Percentiles rank a stretch among this genome's conserved stretches.
phyloP scores from a whole-genome alignment of 495 filamentous ascomycete species.

The Xylaria scruposa region DNA sequence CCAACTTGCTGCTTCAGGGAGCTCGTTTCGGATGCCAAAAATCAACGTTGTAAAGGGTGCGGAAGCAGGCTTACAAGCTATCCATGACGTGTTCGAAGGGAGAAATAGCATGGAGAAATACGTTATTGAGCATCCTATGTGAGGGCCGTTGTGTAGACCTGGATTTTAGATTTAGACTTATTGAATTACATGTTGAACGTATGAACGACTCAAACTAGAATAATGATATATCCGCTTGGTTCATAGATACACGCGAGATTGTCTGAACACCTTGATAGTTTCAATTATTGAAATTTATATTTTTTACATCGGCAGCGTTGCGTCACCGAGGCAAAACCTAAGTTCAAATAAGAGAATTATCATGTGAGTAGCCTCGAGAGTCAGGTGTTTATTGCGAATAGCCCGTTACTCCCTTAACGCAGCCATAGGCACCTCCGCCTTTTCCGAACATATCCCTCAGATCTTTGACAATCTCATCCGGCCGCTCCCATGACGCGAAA shows the following conservation, averaged over 20 bases:
- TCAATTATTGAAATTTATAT: background rate
- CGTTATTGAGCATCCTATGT: constrained; percentile 17
- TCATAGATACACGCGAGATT: background rate
- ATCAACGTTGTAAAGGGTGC: constrained; percentile 7
- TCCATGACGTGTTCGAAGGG: constrained; percentile 20
- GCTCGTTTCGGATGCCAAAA: constrained; percentile 1
- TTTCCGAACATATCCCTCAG: constrained; percentile 63
- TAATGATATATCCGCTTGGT: background rate
- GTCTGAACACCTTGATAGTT: background rate
- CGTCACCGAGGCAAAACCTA: background rate
- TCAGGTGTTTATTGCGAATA: constrained; percentile 26
- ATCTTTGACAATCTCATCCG: constrained; percentile 61
- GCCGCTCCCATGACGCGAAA: constrained; percentile 68
- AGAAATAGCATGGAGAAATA: constrained; percentile 22
- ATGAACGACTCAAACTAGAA: background rate
- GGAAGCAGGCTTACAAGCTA: constrained; percentile 1
- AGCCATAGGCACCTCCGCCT: constrained; percentile 38
- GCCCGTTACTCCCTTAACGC: constrained; percentile 44
- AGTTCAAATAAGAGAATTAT: background rate
- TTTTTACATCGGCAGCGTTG: background rate
- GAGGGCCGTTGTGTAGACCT: background rate
- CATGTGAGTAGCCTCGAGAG: background rate
- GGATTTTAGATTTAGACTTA: background rate
- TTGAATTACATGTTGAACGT: background rate
- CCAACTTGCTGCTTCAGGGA: background rate